Percentiles rank a stretch among this genome's conserved stretches.
Conservation (phyloP, 305 asterid species). For the Fraxinus floribunda region DNA sequence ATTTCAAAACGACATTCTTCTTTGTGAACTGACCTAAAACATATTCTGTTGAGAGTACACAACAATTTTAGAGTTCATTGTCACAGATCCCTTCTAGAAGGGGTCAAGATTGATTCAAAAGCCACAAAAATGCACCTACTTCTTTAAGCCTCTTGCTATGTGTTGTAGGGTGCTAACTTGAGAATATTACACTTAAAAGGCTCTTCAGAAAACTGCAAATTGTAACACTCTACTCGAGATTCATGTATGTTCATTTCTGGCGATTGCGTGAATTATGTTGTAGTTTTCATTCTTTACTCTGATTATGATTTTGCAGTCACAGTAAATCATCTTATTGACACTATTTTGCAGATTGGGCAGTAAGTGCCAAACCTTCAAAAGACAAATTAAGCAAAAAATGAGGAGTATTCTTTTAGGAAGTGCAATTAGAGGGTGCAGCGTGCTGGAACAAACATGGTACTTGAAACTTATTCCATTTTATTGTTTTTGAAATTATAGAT, state of each 20-base stretch:
- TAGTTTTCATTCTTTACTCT: background rate
- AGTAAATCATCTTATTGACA: background rate
- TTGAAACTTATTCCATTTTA: background rate
- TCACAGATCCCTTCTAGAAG: background rate
- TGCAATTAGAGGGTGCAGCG: background rate
- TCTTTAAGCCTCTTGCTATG: background rate
- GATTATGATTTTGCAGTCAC: background rate
- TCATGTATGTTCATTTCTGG: background rate
- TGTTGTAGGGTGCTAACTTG: background rate
- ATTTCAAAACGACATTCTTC: background rate
- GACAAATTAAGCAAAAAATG: background rate
- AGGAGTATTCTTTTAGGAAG: background rate
- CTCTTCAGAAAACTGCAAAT: background rate
- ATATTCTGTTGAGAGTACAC: background rate
- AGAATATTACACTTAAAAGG: background rate
- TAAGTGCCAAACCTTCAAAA: background rate
- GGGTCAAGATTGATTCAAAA: background rate
- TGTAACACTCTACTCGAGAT: background rate
- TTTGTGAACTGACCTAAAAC: background rate
- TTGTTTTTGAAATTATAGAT: background rate
- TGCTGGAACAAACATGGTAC: background rate
- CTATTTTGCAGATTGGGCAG: background rate
- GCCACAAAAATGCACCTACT: background rate
- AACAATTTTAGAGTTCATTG: background rate
- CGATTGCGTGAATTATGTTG: background rate